phyloP scores from a whole-genome alignment of 345 rosid species.

The Eucalyptus sp. region DNA sequence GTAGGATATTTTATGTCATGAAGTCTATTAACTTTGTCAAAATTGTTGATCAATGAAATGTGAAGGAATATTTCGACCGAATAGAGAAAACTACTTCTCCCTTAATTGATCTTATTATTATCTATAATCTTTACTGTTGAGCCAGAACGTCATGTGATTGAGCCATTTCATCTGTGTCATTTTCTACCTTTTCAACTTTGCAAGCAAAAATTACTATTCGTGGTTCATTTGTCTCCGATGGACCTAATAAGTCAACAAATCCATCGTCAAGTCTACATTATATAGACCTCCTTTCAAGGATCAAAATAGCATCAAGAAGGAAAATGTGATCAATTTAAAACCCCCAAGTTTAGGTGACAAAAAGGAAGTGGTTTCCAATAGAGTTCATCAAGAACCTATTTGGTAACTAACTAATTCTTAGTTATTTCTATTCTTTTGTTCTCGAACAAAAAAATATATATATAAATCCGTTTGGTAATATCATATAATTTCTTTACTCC shows the following conservation, averaged over 20 bases:
- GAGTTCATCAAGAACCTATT: fast-evolving
- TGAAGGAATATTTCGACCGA: neutral
- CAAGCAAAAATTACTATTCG: neutral
- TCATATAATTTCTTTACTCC: no score
- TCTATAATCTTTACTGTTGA: neutral
- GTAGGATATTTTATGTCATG: neutral
- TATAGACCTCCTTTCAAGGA: neutral
- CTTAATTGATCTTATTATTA: neutral
- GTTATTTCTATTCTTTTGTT: no score
- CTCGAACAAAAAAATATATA: no score
- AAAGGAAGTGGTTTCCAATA: no score
- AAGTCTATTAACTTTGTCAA: neutral
- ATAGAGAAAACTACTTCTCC: neutral
- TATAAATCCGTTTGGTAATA: no score
- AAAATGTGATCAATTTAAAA: no score
- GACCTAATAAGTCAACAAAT: neutral
- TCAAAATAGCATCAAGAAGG: neutral
- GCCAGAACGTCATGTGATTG: neutral
- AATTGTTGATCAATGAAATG: neutral
- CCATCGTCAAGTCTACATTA: neutral
- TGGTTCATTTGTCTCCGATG: neutral
- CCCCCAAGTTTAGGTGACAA: no score
- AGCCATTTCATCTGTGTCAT: neutral
- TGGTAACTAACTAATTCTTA: no score
- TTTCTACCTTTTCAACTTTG: neutral